These are phyloP conservation scores for Diaporthe ampelina DNA, from an alignment of 2,329 filamentous ascomycete genomes.

Conservation along the genomic window DNA sequence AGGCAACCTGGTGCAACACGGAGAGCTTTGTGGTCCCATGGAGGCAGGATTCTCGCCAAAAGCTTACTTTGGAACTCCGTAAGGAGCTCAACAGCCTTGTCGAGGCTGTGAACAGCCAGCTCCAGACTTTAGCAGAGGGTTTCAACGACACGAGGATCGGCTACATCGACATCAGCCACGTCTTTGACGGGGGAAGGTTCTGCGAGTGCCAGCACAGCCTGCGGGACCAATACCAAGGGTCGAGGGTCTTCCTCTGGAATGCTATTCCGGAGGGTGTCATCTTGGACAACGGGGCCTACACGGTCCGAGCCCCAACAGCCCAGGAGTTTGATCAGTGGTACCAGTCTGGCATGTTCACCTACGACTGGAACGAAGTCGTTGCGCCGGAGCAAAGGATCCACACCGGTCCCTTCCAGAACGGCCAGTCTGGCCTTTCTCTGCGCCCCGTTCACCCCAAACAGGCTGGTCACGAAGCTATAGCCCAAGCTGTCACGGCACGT, in stretches of 20 bases:
- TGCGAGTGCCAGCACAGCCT: slow-evolving; percentile 18
- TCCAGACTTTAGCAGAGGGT: slow-evolving; percentile 18
- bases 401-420: slow-evolving; percentile 6
- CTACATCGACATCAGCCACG: slow-evolving; percentile 18
- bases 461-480: slow-evolving; percentile 18
- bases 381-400: slow-evolving; percentile 10
- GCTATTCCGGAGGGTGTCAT: slow-evolving; percentile 16
- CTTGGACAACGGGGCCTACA: slow-evolving; percentile 16
- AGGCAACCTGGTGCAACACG: slow-evolving; percentile 14
- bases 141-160: slow-evolving; percentile 20
- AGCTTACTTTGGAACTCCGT: slow-evolving; percentile 20
- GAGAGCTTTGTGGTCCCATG: slow-evolving; percentile 19
- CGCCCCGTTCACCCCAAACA: slow-evolving; percentile 21
- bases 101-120: slow-evolving; percentile 10
- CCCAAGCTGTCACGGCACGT: slow-evolving; percentile 19
- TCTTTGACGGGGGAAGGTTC: slow-evolving; percentile 16
- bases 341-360: slow-evolving; percentile 16
- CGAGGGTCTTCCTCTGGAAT: slow-evolving; percentile 11
- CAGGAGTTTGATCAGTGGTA: slow-evolving; percentile 19
- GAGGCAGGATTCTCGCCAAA: slow-evolving; percentile 19
- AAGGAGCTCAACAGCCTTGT: slow-evolving; percentile 20
- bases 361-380: slow-evolving; percentile 20
- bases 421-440: slow-evolving; percentile 13
- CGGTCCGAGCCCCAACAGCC: slow-evolving; percentile 18
- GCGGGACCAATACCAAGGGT: slow-evolving; percentile 19